Evolutionary conservation across 371 early-diverging fungal species (phyloP), one percentile per base, ranked within the genome.

Genomic region (Choanephora cucurbitarum): DNA sequence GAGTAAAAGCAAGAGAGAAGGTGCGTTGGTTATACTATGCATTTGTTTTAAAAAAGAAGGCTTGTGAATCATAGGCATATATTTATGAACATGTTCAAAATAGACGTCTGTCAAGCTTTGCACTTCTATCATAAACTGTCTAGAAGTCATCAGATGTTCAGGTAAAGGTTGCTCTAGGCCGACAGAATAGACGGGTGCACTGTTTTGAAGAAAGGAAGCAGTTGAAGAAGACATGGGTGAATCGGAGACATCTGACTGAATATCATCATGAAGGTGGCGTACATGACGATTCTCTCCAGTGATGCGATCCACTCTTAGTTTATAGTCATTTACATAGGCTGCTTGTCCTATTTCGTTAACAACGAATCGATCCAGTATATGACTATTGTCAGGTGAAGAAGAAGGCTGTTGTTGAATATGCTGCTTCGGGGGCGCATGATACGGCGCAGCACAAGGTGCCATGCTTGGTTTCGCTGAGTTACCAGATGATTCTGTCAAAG

Each of bases 41-140:
- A 86, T 57, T 54, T 81, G 71, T 42, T 73, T 72, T 47, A 79
- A 54, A 55, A 86, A 82, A 9, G 69, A 58, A 7, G 79, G 75
- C 55, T 79, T 78, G 52, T 84, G 76, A 19, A 86, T 66, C 61
- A 86, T 82, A 6, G 84, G 86, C 2, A 74, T 70, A 46, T 83
- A 82, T 14, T 77, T 82, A 57, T 86, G 83, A 9, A 84, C 79
- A 57, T 81, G 73, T 10, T 67, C 66, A 43, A 86, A 83, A 42
- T 83, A 82, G 2, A 67, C 54, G 14, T 71, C 74, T 8, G 72
- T 60, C 24, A 79, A 45, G 1, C 63, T 34, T 23, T 60, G 61
- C 21, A 57, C 31, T 28, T 66, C 60, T 6, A 42, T 24, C 9
- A 66, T 10, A 0, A 52, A n/a, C 15, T 49, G 45, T 41, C 54